Evolutionary conservation across 176 grass and related monocot species (phyloP).

Genomic region (Lolium rigidum): DNA sequence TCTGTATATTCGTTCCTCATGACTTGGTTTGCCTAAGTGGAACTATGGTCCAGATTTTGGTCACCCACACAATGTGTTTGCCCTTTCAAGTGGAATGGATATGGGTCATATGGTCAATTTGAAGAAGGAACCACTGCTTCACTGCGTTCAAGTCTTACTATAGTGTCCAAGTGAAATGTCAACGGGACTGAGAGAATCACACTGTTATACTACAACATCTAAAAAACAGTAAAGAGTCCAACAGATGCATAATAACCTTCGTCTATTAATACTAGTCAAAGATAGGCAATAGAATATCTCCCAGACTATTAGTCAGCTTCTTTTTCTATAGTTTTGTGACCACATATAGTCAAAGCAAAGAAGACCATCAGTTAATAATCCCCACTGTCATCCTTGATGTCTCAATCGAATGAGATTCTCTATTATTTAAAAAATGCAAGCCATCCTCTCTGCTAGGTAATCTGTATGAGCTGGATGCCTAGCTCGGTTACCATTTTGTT

Average conservation of each 20-base stretch:
- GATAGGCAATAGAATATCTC: not conserved
- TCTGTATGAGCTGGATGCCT: not conserved
- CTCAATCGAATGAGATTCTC: not conserved
- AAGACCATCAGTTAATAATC: not conserved
- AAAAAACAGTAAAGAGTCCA: not conserved
- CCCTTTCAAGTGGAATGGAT: not conserved
- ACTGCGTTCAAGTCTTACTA: slow-evolving; percentile 4
- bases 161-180: too few relatives aligned
- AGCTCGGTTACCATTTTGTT: slow-evolving; percentile 6
- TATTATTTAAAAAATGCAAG: not conserved
- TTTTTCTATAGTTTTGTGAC: not conserved
- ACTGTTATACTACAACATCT: too few relatives aligned
- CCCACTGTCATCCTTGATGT: not conserved
- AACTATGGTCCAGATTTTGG: not conserved
- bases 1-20: not conserved
- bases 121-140: not conserved
- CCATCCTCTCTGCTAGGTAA: slow-evolving; percentile 3
- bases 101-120: too few relatives aligned
- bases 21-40: not conserved
- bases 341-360: not conserved
- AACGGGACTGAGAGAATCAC: not conserved
- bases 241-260: not conserved
- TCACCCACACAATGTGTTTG: not conserved
- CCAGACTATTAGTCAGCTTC: slow-evolving; percentile 6
- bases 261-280: not conserved